Evolutionary conservation across 495 filamentous ascomycete species (phyloP), one percentile per base, ranked within the genome.

Genomic region (Lepraria neglecta): DNA sequence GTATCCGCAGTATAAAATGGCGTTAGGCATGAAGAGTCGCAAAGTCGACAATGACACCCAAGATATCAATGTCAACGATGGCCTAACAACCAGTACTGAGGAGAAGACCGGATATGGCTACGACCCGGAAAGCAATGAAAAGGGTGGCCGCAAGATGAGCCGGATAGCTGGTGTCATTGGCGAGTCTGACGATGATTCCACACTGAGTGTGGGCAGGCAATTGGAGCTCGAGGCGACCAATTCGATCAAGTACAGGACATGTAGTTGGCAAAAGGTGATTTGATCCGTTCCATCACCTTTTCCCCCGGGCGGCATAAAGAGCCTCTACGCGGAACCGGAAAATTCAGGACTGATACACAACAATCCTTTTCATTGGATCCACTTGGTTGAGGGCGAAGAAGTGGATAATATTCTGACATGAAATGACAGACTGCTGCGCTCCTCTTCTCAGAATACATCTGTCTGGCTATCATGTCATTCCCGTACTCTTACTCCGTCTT

Each of bases 391-490:
- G 24, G 35, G 38, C 57, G 24, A 24, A 33, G 10, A 43, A 35
- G 28, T 50, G n/a, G 14, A 28, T 15, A 52, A 35, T 6, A 47
- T 63, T 58, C 66, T 68, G 57, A 66, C 60, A 30, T 30, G 6
- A 4, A 4, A 15, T 60, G 21, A 35, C 65, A 91, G 87, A 95
- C 90, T 55, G 89, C 90, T 4, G 89, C 87, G 12, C 71, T 95
- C 64, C 83, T 95, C 56, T 94, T 95, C 73, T 90, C 88, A 10
- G 90, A 95, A 73, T 95, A 95, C 67, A 95, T 95, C 56, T 95
- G 90, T 74, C 72, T 95, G 77, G 90, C 90, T 43, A 95, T 95
- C 68, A 95, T 95, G 90, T 92, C 88, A 24, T 95, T 95, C 69
- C 90, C 90, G 1, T 94, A 86, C 78, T 92, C 89, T 0, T 95